A percentile compares a stretch with the other conserved stretches of the same genome.
phyloP scores from a whole-genome alignment of 345 rosid genomes.

The Salix arbutifolia region DNA sequence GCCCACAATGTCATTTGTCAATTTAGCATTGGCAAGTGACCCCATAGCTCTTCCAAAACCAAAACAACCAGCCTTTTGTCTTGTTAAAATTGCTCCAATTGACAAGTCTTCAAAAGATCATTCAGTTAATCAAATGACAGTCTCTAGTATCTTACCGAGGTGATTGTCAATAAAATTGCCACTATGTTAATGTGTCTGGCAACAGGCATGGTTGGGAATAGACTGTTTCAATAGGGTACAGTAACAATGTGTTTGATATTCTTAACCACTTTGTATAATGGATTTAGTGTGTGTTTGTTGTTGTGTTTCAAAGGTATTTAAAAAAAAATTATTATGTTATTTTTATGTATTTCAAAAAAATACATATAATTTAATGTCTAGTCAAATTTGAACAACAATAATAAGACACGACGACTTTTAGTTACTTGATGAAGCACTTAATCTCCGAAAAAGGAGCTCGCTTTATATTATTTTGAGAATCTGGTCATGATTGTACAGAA shows the following conservation, averaged over 20 bases:
- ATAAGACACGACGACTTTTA: too few relatives aligned
- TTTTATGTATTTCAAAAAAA: too few relatives aligned
- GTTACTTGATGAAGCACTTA: too few relatives aligned
- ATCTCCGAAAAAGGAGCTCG: too few relatives aligned
- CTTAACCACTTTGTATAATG: too few relatives aligned
- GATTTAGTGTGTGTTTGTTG: too few relatives aligned
- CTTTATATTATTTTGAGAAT: too few relatives aligned
- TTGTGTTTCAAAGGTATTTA: too few relatives aligned
- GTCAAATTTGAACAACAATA: too few relatives aligned
- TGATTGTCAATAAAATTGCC: not conserved
- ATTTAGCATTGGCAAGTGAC: not conserved
- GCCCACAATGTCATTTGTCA: slow-evolving; percentile 1
- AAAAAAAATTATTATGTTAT: too few relatives aligned
- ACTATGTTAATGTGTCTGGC: not conserved
- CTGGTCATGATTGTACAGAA: too few relatives aligned
- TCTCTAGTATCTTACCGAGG: not conserved
- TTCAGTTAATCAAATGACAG: not conserved
- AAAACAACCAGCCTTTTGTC: not conserved
- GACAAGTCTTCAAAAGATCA: not conserved
- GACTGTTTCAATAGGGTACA: not conserved
- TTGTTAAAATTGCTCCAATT: not conserved
- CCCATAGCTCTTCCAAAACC: not conserved
- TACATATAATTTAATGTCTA: too few relatives aligned
- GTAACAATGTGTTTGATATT: not conserved
- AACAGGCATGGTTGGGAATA: not conserved